Base-by-base conservation (phyloP, 2,329 filamentous ascomycete genomes). In the Tolypocladium amazonense region DNA sequence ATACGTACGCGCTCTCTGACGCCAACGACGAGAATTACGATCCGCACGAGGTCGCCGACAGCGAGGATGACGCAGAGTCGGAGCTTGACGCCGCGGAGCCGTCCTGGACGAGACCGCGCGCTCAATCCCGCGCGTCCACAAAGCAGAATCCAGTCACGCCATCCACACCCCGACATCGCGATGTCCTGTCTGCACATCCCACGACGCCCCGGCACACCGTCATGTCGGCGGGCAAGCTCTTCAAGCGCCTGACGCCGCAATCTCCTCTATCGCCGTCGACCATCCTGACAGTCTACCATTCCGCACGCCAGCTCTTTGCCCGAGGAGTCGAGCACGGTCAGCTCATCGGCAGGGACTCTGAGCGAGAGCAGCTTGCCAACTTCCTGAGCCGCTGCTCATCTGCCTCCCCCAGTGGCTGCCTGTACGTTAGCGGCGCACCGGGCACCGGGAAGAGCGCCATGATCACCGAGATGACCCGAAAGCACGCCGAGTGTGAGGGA, bases 371-470 rank as follows among this genome's bases (percentile, higher is more conserved):
- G 64, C 76, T 97, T 39, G 76, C 78, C 15, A 73, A 70, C 0
- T 97, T 96, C 69, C 80, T 97, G 57, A 77, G 83, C 45, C 81
- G 82, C 57, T 85, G 86, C 65, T 76, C 87, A 6, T 77, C 82
- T 11, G 73, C 82, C 23, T 79, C 78, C 14, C 83, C 81, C 3
- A 86, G 87, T 58, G 92, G 92, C 58, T 97, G 93, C 70, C 82
- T 96, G 57, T 99, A 99, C 71, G 88, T 99, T 65, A 97, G 92
- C 66, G 94, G 94, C 0, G 94, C 94, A 4, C 94, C 94, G 2
- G 94, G 94, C 14, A 99, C 94, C 0, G 94, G 94, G 59, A 99
- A 99, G 77, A 97, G 92, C 72, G 94, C 94, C 37, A 88, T 97
- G 79, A 86, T 97, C 62, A 87, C 87, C 63, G 88, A 95, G 70